phyloP scores from a whole-genome alignment of 2,329 filamentous ascomycete species.

The Drechslerella stenobrocha region DNA sequence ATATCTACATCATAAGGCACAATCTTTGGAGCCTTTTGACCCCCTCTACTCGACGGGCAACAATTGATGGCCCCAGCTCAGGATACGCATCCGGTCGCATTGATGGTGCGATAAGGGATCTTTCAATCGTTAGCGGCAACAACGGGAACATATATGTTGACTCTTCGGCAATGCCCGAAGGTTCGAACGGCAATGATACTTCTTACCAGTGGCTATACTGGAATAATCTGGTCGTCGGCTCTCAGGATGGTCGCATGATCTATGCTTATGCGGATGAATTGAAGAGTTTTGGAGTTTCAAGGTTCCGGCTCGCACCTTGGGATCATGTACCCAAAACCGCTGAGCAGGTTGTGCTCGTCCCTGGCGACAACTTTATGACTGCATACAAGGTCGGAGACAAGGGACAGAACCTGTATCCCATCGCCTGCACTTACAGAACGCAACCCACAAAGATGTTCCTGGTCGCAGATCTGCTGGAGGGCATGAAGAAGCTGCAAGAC shows the following conservation, averaged over 20 bases:
- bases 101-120: not conserved
- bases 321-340: conserved; percentile 23
- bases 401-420: conserved; percentile 18
- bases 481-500: conserved; percentile 20
- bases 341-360: conserved; percentile 25
- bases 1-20: conserved; percentile 7
- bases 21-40: conserved; percentile 11
- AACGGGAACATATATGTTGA: conserved; percentile 45
- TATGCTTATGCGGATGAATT: conserved; percentile 34
- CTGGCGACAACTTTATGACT: conserved; percentile 24
- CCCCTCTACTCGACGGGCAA: conserved; percentile 17
- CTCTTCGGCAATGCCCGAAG: conserved; percentile 11
- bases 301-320: conserved; percentile 29
- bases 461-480: conserved; percentile 19
- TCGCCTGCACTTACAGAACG: conserved; percentile 26
- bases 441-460: conserved; percentile 41
- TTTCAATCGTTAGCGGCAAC: conserved; percentile 23
- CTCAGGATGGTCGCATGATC: conserved; percentile 28
- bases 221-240: conserved; percentile 30
- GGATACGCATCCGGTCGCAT: conserved; percentile 25
- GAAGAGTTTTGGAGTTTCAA: conserved; percentile 15
- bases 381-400: conserved; percentile 18
- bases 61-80: conserved; percentile 8
- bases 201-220: conserved; percentile 35
- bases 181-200: conserved; percentile 21